Evolutionary conservation across 2,329 filamentous ascomycete species (phyloP).

Genomic region (Endoconidiophora laricicola): DNA sequence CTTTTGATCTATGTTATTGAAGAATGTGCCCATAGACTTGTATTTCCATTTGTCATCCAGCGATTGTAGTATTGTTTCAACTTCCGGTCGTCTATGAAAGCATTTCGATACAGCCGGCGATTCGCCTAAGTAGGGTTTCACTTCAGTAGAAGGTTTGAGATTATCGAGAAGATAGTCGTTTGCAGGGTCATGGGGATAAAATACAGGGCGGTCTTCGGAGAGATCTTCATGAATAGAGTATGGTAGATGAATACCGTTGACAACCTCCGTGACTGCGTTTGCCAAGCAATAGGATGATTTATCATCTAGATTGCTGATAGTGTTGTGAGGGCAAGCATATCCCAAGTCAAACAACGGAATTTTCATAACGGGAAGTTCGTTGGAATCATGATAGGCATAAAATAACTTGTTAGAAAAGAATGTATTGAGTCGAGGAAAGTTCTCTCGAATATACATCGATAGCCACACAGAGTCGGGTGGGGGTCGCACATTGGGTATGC

Average conservation of each 20-base stretch:
- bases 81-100: neutral
- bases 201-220: neutral
- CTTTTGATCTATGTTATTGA: neutral
- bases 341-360: neutral
- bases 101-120: neutral
- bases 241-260: constrained; percentile 6
- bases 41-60: too few relatives aligned
- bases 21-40: too few relatives aligned
- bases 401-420: too few relatives aligned
- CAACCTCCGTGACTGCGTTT: constrained; percentile 10
- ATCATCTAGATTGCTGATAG: neutral
- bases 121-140: too few relatives aligned
- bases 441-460: constrained; percentile 25
- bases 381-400: constrained; percentile 26
- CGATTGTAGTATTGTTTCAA: too few relatives aligned
- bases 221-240: neutral
- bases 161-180: neutral
- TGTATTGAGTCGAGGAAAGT: constrained; percentile 19
- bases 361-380: constrained; percentile 27
- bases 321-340: neutral
- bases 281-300: neutral
- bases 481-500: constrained; percentile 27
- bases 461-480: constrained; percentile 24
- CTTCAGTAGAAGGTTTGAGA: neutral
- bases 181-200: neutral